Evolutionary conservation across 2,329 filamentous ascomycete genomes (phyloP), one percentile per base, ranked within the genome.

Genomic region (Colletotrichum musae): DNA sequence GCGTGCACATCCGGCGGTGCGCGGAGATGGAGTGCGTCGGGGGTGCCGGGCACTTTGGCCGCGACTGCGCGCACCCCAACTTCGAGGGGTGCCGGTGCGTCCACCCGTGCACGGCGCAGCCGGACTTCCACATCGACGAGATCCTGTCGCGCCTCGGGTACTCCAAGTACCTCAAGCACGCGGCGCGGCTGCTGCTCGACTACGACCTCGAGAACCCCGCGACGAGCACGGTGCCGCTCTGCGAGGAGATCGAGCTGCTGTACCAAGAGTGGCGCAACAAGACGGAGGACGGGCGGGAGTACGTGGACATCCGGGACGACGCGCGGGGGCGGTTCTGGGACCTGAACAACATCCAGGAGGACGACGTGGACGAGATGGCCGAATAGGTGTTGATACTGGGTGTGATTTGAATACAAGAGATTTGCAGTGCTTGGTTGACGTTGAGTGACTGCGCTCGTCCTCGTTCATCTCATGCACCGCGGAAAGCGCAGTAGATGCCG

Each of bases 251-350:
- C 26, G 76, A 80, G 71, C 58, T 51, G 1, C 48, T 65, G 7
- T 82, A 76, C 51, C 56, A 64, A 50, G 28, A 68, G 9, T 82
- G 81, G 80, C 75, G 74, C 63, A 60, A 63, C 2, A 52, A 67
- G 4, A 80, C 76, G 0, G 72, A 75, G 1, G 79, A 79, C 15
- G 80, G 79, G 1, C 63, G 21, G 45, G 60, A 73, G 6, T 78
- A 79, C 67, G 67, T 74, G n/a, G 80, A 82, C 64, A 68, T 79
- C 15, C 77, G 76, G 28, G 72, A 72, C 26, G 72, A 71, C 52
- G 54, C 64, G 16, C 43, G 41, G 26, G 48, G 57, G 4, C 45
- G 63, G 32, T 70, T 70, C 54, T 2, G 45, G 43, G 50, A 41
- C 15, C 32, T 72, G 68, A 72, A 71, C 21, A 24, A 24, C 21